phyloP scores from a whole-genome alignment of 2,329 filamentous ascomycete genomes.

The Monosporascus sp. region DNA sequence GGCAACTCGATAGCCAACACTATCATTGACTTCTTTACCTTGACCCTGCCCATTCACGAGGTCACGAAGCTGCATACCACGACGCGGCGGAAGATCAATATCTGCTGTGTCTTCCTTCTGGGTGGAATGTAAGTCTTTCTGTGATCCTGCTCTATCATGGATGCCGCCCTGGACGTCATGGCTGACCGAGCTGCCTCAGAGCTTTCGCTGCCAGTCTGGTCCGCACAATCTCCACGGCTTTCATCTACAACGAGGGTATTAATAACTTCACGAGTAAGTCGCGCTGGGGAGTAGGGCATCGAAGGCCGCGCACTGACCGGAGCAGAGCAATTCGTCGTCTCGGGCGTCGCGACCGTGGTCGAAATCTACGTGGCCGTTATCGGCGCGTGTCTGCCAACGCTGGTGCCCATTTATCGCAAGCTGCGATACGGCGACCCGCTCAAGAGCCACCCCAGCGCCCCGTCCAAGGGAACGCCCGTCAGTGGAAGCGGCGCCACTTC shows the following conservation, averaged over 20 bases:
- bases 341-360: conserved; percentile 3
- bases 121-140: conserved; percentile 4
- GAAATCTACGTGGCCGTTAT: conserved; percentile 16
- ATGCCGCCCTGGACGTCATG: no score
- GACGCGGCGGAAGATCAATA: conserved; percentile 1
- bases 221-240: conserved; percentile 1
- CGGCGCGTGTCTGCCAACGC: conserved; percentile 10
- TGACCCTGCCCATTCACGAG: conserved; percentile 8
- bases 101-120: conserved; percentile 5
- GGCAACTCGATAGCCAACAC: conserved; percentile 7
- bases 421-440: conserved; percentile 6
- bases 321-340: conserved; percentile 2
- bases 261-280: no score
- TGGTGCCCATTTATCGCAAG: conserved; percentile 13
- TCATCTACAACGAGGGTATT: not conserved
- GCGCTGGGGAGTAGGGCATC: no score
- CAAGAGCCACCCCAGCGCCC: no score
- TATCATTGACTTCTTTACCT: conserved; percentile 8
- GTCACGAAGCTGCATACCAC: not conserved
- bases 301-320: not conserved
- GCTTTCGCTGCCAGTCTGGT: conserved; percentile 3
- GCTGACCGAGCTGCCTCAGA: not conserved
- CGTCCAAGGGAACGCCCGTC: no score
- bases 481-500: no score
- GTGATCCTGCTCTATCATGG: no score